phyloP scores from a whole-genome alignment of 352 stramenopile species.

The Globisporangium irregulare region DNA sequence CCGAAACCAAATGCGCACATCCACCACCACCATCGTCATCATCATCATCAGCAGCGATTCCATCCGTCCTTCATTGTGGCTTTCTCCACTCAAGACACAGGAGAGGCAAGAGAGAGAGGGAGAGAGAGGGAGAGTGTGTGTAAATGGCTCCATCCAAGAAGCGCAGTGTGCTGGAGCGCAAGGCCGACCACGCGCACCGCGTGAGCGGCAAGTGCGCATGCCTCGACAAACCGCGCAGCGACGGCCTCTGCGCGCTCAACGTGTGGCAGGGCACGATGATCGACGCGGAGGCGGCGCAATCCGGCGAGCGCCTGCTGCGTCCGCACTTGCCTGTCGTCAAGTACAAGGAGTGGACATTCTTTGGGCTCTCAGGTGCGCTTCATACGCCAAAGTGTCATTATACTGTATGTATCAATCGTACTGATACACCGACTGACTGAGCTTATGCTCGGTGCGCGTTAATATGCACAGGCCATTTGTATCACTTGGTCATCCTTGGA shows the following conservation, averaged over 20 bases:
- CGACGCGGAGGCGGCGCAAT: conserved; percentile 24
- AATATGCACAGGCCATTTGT: conserved; percentile 31
- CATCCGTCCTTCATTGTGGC: not conserved
- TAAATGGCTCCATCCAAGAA: conserved; percentile 37
- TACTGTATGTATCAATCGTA: too few species aligned
- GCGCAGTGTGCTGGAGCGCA: conserved; percentile 26
- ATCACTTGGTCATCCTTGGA: conserved; percentile 45
- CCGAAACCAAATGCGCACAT: not conserved
- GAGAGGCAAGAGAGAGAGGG: not conserved
- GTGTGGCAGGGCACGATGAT: conserved; percentile 57
- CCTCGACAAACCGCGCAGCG: conserved; percentile 21
- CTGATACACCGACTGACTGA: not conserved
- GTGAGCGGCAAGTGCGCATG: conserved; percentile 26
- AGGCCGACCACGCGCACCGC: conserved; percentile 7
- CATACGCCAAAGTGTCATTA: not conserved
- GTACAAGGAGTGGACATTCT: conserved; percentile 40
- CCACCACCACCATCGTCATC: not conserved
- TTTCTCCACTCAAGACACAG: not conserved
- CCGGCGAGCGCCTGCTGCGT: conserved; percentile 30
- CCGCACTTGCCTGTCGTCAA: conserved; percentile 43
- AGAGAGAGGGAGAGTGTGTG: not conserved
- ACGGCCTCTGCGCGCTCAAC: conserved; percentile 45
- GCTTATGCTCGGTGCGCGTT: not conserved
- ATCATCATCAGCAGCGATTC: not conserved
- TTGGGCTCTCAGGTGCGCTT: conserved; percentile 30